Evolutionary conservation across 176 grass and related monocot species (phyloP), one percentile per base, ranked within the genome.

Genomic region (Oryza officinalis): DNA sequence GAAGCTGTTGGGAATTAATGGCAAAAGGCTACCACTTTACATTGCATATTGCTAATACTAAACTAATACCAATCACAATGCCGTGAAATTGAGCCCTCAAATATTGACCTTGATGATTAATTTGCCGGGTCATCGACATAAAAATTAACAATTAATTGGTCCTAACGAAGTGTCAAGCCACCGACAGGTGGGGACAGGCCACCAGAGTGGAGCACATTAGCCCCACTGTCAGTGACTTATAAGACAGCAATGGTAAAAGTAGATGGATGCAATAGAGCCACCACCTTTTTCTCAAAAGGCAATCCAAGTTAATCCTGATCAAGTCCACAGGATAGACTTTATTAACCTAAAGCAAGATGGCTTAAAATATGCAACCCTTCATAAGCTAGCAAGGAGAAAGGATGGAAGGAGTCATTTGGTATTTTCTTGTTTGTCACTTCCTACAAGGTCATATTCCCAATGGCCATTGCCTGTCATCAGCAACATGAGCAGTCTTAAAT

Each of bases 311-410:
- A 91, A 72, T 74, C 77, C 73, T 77, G 81, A 83, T 74, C 80
- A 84, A 74, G 69, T 81, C 85, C 86, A 84, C 79, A 93, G 65
- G 89, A 96, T 92, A 85, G 79, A 89, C 45, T 94, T 94, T 75
- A 91, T 89, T 91, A 90, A n/a, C 84, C 71, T 85, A 96, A 96
- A 91, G 82, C 77, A 87, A 76, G 86, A 80, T 81, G 86, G 83
- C 69, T 86, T 86, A 83, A 80, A 90, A 83, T 90, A 90, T 22
- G 63, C 75, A 88, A 1, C 47, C 54, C 76, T 74, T 71, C 74
- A 69, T 87, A 87, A 86, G 71, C 54, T 81, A 92, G 91, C 91
- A 87, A 87, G 81, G 81, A 57, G 83, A 89, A 89, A 74, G n/a
- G 72, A 78, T 82, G 37, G 64, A 67, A 27, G 72, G 84, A 78